Evolutionary conservation across 176 grass and related monocot genomes (phyloP).

Genomic region (Eragrostis curvula): DNA sequence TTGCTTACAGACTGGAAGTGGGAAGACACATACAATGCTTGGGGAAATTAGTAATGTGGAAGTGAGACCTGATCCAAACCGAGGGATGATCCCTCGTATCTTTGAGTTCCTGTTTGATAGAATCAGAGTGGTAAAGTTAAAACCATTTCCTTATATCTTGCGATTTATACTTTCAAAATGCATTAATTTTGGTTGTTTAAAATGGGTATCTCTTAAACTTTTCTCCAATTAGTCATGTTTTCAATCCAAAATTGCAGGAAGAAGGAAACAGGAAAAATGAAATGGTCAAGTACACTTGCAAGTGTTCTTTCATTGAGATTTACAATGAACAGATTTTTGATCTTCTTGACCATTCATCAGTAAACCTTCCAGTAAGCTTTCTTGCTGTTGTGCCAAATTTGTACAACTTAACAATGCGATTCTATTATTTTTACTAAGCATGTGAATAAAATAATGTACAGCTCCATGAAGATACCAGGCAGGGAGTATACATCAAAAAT

Average conservation of each 20-base stretch:
- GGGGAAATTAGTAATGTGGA: slow-evolving; percentile 88
- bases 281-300: slow-evolving; percentile 95
- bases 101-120: slow-evolving; percentile 97
- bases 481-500: slow-evolving; percentile 94
- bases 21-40: slow-evolving; percentile 97
- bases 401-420: slow-evolving; percentile 10
- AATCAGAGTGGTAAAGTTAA: slow-evolving; percentile 98
- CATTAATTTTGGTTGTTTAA: slow-evolving; percentile 1
- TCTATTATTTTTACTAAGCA: slow-evolving; percentile 5
- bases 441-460: slow-evolving; percentile 46
- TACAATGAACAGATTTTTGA: slow-evolving; percentile 99
- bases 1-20: slow-evolving; percentile 82
- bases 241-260: slow-evolving; percentile 57
- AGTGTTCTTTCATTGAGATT: slow-evolving; percentile 96
- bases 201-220: slow-evolving; percentile 1
- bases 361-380: slow-evolving; percentile 82
- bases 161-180: neutral
- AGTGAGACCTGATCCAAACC: slow-evolving; percentile 70
- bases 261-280: slow-evolving; percentile 97
- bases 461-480: slow-evolving; percentile 78
- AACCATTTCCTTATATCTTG: neutral
- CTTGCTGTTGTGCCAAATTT: slow-evolving; percentile 23
- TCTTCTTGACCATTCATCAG: slow-evolving; percentile 85
- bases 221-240: slow-evolving; percentile 11
- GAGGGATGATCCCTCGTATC: slow-evolving; percentile 93